A percentile compares a stretch with the other conserved stretches of the same genome.
phyloP scores from a whole-genome alignment of 1,139 yeast species.

The Zhuliangozyma parablackwelliae region DNA sequence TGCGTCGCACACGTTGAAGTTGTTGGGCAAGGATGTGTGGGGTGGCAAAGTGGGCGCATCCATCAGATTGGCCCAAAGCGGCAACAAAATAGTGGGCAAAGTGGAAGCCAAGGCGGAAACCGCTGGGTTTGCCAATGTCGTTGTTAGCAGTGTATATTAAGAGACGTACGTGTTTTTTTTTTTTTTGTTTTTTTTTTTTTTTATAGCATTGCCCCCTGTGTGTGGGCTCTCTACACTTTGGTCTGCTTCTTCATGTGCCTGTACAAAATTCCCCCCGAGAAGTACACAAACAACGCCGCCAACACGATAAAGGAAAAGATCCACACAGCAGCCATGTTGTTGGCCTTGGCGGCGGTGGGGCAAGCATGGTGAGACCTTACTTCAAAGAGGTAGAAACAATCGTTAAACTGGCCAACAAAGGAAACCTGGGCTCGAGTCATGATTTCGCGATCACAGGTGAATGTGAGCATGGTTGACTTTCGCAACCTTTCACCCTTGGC shows the following conservation, averaged over 20 bases:
- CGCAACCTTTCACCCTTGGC: conserved; percentile 39
- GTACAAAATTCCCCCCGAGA: conserved; percentile 53
- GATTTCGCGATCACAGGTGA: conserved; percentile 78
- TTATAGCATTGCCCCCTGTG: neutral
- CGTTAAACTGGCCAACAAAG: conserved; percentile 66
- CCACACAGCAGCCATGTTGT: conserved; percentile 56
- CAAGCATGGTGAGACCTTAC: conserved; percentile 86
- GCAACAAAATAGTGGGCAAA: conserved; percentile 74
- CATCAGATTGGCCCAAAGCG: conserved; percentile 67
- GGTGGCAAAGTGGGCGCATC: conserved; percentile 69
- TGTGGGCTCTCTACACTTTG: neutral
- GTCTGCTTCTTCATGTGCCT: conserved; percentile 16
- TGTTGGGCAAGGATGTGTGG: conserved; percentile 76
- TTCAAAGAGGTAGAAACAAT: conserved; percentile 82
- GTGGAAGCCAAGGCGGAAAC: conserved; percentile 66
- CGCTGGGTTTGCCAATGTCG: conserved; percentile 41
- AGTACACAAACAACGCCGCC: conserved; percentile 52
- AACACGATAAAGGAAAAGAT: conserved; percentile 50
- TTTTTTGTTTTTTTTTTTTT: neutral
- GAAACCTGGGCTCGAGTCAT: conserved; percentile 62
- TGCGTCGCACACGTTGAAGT: conserved; percentile 67
- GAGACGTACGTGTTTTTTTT: neutral
- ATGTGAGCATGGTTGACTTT: conserved; percentile 65
- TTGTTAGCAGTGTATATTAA: conserved; percentile 36
- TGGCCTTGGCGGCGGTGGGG: conserved; percentile 65